These are phyloP conservation scores for Diatrype stigma DNA, from an alignment of 2,329 filamentous ascomycete species.

Conservation along the genomic window DNA sequence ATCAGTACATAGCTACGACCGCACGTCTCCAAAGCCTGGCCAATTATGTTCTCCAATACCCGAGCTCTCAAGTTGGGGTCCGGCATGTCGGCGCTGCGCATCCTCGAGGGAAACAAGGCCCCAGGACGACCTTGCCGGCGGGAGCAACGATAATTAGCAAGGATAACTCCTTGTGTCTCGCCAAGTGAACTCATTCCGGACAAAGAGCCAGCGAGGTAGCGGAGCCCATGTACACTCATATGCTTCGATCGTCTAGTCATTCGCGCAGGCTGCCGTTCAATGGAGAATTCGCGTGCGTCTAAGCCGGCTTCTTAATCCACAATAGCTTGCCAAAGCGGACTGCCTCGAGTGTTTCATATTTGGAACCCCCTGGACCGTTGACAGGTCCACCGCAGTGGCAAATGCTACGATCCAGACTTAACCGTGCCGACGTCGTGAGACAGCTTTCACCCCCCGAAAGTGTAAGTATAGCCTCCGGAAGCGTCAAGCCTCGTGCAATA, in stretches of 20 bases:
- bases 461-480: not conserved
- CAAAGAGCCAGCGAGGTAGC: conserved; percentile 11
- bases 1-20: conserved; percentile 8
- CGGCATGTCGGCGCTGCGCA: conserved; percentile 10
- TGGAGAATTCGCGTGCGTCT: conserved; percentile 27
- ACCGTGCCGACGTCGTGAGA: not conserved
- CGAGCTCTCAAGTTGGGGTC: conserved; percentile 18
- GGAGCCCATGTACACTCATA: conserved; percentile 7
- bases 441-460: not conserved
- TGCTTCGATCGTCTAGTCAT: conserved; percentile 26
- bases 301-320: conserved; percentile 20
- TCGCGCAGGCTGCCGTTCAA: conserved; percentile 37
- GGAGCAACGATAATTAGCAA: conserved; percentile 8
- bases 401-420: conserved; percentile 5
- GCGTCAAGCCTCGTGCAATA: not conserved
- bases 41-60: conserved; percentile 21
- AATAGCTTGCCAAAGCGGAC: conserved; percentile 17
- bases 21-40: conserved; percentile 5
- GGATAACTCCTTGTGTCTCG: conserved; percentile 24
- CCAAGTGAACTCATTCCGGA: conserved; percentile 27
- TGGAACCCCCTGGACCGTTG: conserved; percentile 13
- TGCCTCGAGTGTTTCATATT: conserved; percentile 22
- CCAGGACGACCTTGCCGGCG: conserved; percentile 5
- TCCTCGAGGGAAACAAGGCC: conserved; percentile 8
- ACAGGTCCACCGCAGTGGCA: conserved; percentile 11